phyloP scores from a whole-genome alignment of 176 grass and related monocot genomes.

The Paspalum vaginatum region DNA sequence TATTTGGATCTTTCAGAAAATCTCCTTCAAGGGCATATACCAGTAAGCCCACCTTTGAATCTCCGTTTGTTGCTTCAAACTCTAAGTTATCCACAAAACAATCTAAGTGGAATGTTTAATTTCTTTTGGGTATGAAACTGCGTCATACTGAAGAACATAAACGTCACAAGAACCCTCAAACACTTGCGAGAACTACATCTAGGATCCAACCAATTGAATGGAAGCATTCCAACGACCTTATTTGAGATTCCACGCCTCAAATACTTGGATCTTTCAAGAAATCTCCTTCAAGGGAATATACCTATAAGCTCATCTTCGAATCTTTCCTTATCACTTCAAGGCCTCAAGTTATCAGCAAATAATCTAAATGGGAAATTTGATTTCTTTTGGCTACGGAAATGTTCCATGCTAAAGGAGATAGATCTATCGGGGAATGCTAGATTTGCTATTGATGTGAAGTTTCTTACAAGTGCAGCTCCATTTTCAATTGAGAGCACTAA shows the following conservation, averaged over 20 bases:
- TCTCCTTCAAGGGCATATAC: too few relatives aligned
- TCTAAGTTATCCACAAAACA: too few relatives aligned
- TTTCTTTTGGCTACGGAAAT: background rate
- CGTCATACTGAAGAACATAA: too few relatives aligned
- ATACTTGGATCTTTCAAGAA: background rate
- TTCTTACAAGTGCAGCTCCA: background rate
- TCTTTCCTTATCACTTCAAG: background rate
- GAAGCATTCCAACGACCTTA: background rate
- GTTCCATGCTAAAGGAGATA: background rate
- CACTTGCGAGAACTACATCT: too few relatives aligned
- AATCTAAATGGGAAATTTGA: background rate
- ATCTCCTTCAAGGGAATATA: slow-evolving; percentile 10
- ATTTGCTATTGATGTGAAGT: background rate
- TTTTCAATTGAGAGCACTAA: background rate
- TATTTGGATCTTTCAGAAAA: background rate
- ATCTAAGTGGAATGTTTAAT: too few relatives aligned
- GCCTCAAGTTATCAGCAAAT: background rate
- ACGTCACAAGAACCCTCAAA: too few relatives aligned
- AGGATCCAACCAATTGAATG: background rate
- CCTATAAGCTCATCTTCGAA: too few relatives aligned
- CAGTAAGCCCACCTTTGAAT: too few relatives aligned
- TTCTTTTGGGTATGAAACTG: too few relatives aligned
- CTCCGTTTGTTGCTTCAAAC: too few relatives aligned
- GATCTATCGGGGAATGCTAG: background rate
- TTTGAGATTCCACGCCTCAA: too few relatives aligned